These are phyloP conservation scores for Sphaerulina populicola DNA, from an alignment of 2,329 filamentous ascomycete genomes.

Conservation along the genomic window DNA sequence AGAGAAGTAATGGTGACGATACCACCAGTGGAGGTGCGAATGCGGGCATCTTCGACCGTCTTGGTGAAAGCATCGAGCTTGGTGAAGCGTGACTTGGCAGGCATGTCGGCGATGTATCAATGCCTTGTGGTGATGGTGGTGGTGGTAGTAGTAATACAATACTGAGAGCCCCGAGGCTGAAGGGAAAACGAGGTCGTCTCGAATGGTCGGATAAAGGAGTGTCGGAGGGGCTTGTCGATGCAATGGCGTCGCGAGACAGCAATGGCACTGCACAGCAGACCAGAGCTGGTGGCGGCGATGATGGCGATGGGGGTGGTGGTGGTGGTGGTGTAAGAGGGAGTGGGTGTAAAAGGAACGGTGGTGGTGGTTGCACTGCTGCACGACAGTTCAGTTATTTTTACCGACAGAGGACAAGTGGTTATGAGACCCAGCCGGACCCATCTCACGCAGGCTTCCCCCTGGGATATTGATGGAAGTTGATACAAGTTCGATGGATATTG, in stretches of 20 bases:
- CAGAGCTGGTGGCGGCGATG: too few relatives aligned
- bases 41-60: constrained; percentile 83
- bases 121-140: neutral
- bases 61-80: constrained; percentile 98
- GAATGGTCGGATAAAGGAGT: neutral
- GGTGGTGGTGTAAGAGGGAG: neutral
- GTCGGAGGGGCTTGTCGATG: neutral
- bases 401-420: neutral
- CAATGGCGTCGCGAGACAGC: neutral
- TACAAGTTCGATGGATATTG: neutral
- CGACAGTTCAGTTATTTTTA: too few relatives aligned
- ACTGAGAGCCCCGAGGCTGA: constrained; percentile 18
- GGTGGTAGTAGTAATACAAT: constrained; percentile 1
- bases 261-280: neutral
- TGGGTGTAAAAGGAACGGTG: neutral
- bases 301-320: neutral
- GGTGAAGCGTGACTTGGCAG: constrained; percentile 86
- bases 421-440: too few relatives aligned
- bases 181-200: constrained; percentile 3
- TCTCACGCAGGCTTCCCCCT: too few relatives aligned
- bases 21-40: constrained; percentile 90
- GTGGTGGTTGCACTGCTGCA: neutral
- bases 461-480: too few relatives aligned
- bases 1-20: constrained; percentile 89
- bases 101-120: constrained; percentile 49